These are phyloP conservation scores for Xylaria sp. DNA, from an alignment of 2,329 filamentous ascomycete genomes.

Conservation along the genomic window DNA sequence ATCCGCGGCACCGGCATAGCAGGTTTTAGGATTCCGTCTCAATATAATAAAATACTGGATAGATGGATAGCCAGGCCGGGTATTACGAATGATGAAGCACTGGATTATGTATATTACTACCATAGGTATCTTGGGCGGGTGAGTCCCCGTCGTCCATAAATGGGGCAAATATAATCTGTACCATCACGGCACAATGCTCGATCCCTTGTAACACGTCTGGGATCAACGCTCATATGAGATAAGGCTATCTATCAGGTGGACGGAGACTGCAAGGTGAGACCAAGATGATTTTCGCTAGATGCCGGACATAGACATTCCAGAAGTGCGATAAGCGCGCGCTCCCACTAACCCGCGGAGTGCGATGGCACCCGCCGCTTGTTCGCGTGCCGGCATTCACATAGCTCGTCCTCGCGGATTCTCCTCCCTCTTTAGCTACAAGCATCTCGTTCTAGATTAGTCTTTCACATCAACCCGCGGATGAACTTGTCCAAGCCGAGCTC, in stretches of 20 bases:
- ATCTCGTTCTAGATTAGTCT: not conserved
- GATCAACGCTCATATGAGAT: not conserved
- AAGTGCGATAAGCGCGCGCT: not conserved
- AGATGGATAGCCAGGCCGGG: slow-evolving; percentile 2
- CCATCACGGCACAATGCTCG: not conserved
- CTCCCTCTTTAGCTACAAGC: not conserved
- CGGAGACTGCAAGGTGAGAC: not conserved
- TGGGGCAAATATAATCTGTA: slow-evolving; percentile 23
- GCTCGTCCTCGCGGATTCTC: not conserved
- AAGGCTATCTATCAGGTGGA: not conserved
- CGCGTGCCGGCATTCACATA: not conserved
- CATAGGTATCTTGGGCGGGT: not conserved
- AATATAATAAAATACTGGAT: not conserved
- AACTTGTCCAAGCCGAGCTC: slow-evolving; percentile 81
- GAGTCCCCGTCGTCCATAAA: slow-evolving; percentile 1
- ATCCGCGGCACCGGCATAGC: not conserved
- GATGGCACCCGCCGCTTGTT: not conserved
- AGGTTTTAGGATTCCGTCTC: not conserved
- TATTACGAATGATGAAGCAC: slow-evolving; percentile 15
- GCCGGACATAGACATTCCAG: not conserved
- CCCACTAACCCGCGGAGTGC: not conserved
- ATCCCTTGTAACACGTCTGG: not conserved
- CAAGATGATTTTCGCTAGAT: not conserved
- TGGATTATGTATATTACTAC: slow-evolving; percentile 32
- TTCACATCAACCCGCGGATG: slow-evolving; percentile 71